phyloP scores from a whole-genome alignment of 192 early-diverging fungal genomes.

The Umbelopsis sp. region DNA sequence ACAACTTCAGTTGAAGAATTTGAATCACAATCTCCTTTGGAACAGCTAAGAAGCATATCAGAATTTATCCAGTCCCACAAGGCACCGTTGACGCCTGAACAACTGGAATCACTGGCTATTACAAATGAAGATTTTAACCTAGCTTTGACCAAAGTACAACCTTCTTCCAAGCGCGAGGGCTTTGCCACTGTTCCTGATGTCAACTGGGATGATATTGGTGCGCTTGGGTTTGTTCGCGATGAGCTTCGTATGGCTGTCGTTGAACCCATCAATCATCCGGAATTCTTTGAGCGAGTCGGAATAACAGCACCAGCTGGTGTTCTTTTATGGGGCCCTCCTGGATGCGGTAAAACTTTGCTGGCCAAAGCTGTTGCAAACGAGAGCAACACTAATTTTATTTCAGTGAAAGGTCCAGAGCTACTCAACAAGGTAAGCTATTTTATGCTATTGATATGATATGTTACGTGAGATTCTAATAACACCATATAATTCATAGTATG shows the following conservation, averaged over 20 bases:
- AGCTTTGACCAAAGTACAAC: conserved; percentile 91
- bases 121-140: conserved; percentile 82
- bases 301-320: conserved; percentile 92
- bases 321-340: conserved; percentile 95
- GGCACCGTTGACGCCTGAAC: conserved; percentile 72
- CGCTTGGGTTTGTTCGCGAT: conserved; percentile 79
- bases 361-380: conserved; percentile 99
- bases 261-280: conserved; percentile 92
- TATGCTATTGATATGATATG: neutral
- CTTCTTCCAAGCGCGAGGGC: conserved; percentile 96
- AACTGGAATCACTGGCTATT: conserved; percentile 84
- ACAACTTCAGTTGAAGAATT: conserved; percentile 36
- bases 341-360: conserved; percentile 96
- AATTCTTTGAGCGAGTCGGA: conserved; percentile 85
- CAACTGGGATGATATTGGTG: conserved; percentile 96
- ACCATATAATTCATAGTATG: conserved; percentile 60
- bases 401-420: conserved; percentile 97
- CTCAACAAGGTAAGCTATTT: conserved; percentile 78
- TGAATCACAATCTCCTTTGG: conserved; percentile 35
- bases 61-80: conserved; percentile 72
- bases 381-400: conserved; percentile 97
- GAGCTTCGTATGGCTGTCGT: conserved; percentile 95
- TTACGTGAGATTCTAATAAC: neutral
- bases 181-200: conserved; percentile 98
- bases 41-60: conserved; percentile 68